A percentile compares a stretch with the other conserved stretches of the same genome.
phyloP scores from a whole-genome alignment of 2,329 filamentous ascomycete genomes.

The Aspergillus bombycis region DNA sequence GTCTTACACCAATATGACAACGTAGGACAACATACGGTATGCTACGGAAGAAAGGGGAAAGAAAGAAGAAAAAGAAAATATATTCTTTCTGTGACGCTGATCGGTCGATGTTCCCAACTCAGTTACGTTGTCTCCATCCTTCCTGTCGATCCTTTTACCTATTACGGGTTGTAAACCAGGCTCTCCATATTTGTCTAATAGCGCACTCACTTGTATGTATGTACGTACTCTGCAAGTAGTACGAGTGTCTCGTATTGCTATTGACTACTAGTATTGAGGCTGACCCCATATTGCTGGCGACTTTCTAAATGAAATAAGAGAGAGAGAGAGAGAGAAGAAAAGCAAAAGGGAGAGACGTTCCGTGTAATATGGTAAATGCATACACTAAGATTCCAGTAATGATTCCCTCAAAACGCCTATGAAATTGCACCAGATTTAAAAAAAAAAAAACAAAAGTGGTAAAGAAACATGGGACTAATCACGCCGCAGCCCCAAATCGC shows the following conservation, averaged over 20 bases:
- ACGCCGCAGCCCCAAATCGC: conserved; percentile 45
- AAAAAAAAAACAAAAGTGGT: conserved; percentile 12
- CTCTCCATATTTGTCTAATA: neutral
- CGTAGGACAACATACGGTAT: neutral
- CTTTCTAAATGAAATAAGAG: neutral
- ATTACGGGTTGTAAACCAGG: neutral
- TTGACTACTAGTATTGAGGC: neutral
- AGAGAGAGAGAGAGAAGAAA: neutral
- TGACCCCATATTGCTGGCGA: neutral
- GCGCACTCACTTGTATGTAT: neutral
- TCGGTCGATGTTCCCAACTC: conserved; percentile 16
- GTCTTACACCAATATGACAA: neutral
- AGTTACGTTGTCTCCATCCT: conserved; percentile 6
- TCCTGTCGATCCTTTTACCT: conserved; percentile 2
- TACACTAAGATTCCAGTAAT: neutral
- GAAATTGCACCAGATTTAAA: conserved; percentile 20
- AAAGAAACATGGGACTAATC: conserved; percentile 13
- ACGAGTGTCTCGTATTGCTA: neutral
- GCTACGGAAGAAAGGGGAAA: neutral
- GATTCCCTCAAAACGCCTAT: conserved; percentile 18
- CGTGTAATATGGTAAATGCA: neutral
- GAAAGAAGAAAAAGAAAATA: conserved; percentile 3
- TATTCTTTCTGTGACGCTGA: conserved; percentile 6
- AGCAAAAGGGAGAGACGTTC: neutral
- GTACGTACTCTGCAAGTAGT: neutral